Percentiles rank a stretch among this genome's conserved stretches.
Conservation (phyloP, 495 filamentous ascomycete species). For the Aspergillus sclerotioniger region DNA sequence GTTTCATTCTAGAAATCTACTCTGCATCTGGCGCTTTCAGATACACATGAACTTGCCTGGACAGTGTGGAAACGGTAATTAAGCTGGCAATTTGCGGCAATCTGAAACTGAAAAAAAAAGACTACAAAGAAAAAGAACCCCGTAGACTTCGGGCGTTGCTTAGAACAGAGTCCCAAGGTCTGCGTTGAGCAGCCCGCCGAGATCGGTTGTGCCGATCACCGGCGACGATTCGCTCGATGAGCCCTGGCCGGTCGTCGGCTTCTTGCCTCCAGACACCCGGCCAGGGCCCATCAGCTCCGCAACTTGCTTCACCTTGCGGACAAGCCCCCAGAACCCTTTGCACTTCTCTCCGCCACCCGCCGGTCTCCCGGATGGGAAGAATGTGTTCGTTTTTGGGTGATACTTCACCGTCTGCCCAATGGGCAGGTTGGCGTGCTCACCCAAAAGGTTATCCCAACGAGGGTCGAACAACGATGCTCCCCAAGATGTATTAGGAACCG, state of each 20-base stretch:
- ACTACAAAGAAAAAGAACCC: background rate
- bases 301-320: conserved; percentile 30
- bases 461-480: conserved; percentile 49
- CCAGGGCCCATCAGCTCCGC: conserved; percentile 23
- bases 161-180: conserved; percentile 40
- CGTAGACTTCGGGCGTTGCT: background rate
- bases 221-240: conserved; percentile 2
- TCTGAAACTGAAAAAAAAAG: background rate
- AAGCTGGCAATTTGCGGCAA: background rate
- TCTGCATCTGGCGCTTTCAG: background rate
- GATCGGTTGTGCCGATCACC: conserved; percentile 1
- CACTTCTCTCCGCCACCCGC: conserved; percentile 10
- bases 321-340: conserved; percentile 34
- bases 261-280: background rate
- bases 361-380: conserved; percentile 39
- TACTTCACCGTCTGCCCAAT: conserved; percentile 38
- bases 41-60: background rate
- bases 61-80: background rate
- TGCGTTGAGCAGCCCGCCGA: conserved; percentile 20
- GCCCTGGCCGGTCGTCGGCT: background rate
- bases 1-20: background rate
- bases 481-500: conserved; percentile 32
- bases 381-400: conserved; percentile 37
- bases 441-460: conserved; percentile 48
- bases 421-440: conserved; percentile 29